These are phyloP conservation scores for Xylaria sp. DNA, from an alignment of 2,329 filamentous ascomycete genomes.

Conservation along the genomic window DNA sequence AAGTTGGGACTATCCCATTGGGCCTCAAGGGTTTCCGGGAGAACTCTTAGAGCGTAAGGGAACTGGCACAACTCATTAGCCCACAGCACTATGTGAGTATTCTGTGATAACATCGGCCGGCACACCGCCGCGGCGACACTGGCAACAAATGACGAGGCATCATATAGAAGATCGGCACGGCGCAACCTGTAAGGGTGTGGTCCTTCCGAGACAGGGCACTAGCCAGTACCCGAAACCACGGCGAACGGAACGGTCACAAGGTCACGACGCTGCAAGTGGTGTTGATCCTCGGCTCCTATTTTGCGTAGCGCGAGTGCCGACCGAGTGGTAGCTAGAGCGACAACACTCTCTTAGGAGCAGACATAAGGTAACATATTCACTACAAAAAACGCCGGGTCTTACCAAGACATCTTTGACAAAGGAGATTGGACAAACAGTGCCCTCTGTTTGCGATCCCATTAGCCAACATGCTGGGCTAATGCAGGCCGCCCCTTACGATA, in stretches of 20 bases:
- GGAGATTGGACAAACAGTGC: conserved; percentile 84
- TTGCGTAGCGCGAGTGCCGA: conserved; percentile 38
- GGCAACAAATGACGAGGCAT: conserved; percentile 30
- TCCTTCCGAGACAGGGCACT: conserved; percentile 26
- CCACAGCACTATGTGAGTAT: neutral
- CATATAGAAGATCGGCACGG: conserved; percentile 29
- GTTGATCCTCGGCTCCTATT: conserved; percentile 41
- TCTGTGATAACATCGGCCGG: conserved; percentile 22
- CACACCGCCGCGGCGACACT: conserved; percentile 9
- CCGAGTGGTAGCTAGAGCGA: conserved; percentile 23
- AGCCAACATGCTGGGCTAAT: conserved; percentile 55
- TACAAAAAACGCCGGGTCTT: conserved; percentile 55
- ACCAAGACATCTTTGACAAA: conserved; percentile 87
- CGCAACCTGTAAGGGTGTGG: conserved; percentile 24
- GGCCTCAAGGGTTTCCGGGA: conserved; percentile 70
- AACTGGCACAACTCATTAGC: conserved; percentile 64
- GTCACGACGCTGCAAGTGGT: conserved; percentile 32
- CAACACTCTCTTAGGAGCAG: conserved; percentile 13
- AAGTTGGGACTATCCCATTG: conserved; percentile 76
- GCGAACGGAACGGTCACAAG: conserved; percentile 35
- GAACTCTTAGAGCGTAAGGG: conserved; percentile 76
- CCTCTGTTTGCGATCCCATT: conserved; percentile 67
- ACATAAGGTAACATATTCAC: conserved; percentile 23
- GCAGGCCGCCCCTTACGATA: conserved; percentile 45
- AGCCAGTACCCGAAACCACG: conserved; percentile 31